Conservation (phyloP, 75 land plant genomes). For the Chamaecyparis obtusa region DNA sequence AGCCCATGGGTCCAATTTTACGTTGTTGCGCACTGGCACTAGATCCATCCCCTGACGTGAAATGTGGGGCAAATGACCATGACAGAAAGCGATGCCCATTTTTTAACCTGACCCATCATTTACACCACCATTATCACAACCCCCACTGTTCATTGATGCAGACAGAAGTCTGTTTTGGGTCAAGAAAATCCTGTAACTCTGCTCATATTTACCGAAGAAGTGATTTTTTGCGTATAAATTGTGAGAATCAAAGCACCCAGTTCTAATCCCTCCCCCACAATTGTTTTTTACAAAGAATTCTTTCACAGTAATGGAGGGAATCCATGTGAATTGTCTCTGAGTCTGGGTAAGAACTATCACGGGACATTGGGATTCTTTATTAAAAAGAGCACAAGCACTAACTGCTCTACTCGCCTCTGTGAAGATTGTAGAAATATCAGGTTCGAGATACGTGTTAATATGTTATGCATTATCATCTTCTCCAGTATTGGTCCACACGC, state of each 20-base stretch:
- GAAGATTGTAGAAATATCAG: neutral
- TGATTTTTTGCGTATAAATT: no score
- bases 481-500: neutral
- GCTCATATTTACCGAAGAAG: no score
- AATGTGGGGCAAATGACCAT: neutral
- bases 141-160: neutral
- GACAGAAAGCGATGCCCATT: slow-evolving; percentile 5
- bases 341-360: no score
- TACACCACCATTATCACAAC: neutral
- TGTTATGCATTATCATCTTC: neutral
- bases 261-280: neutral
- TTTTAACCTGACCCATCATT: neutral
- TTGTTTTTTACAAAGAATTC: neutral
- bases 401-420: neutral
- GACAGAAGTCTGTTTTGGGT: no score
- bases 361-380: no score
- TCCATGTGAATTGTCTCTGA: neutral
- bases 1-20: neutral
- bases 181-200: no score
- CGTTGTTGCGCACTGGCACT: neutral
- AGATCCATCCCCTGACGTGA: neutral
- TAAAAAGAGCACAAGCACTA: neutral
- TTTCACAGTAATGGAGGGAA: neutral
- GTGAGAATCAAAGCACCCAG: neutral
- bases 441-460: neutral